These are phyloP conservation scores for Astrothelium macrocarpum DNA, from an alignment of 495 filamentous ascomycete genomes.

Conservation along the genomic window DNA sequence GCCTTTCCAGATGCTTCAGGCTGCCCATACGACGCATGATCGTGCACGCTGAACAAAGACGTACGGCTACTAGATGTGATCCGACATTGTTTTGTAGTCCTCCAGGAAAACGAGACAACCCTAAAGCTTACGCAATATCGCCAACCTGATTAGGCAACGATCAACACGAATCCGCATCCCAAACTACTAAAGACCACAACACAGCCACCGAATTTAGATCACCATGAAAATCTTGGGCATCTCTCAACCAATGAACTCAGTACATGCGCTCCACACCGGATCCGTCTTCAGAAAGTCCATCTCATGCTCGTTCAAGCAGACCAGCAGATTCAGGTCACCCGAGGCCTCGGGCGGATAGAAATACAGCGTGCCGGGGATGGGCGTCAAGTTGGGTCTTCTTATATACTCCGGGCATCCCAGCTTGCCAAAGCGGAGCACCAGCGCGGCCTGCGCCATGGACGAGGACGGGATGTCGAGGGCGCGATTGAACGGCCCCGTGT, in stretches of 20 bases:
- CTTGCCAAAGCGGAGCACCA: slow-evolving; percentile 23
- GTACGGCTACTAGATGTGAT: neutral
- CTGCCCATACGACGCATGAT: neutral
- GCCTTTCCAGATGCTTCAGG: neutral
- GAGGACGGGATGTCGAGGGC: slow-evolving; percentile 32
- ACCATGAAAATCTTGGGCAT: neutral
- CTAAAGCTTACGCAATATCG: neutral
- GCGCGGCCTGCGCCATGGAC: slow-evolving; percentile 21
- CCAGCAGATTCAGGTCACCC: neutral
- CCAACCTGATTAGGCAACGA: neutral
- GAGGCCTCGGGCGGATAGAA: neutral
- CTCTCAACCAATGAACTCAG: neutral
- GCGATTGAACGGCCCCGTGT: slow-evolving; percentile 20
- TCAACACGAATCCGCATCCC: neutral
- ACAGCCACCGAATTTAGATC: neutral
- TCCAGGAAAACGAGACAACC: neutral
- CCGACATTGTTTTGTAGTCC: neutral
- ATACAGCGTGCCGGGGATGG: slow-evolving; percentile 9
- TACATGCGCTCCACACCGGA: neutral
- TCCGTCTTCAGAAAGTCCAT: neutral
- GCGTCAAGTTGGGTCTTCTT: slow-evolving; percentile 25
- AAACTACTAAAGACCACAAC: neutral
- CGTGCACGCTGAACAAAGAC: neutral
- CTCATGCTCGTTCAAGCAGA: neutral
- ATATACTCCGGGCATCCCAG: slow-evolving; percentile 24